phyloP scores from a whole-genome alignment of 2,329 filamentous ascomycete genomes.

The Talaromyces piceae region DNA sequence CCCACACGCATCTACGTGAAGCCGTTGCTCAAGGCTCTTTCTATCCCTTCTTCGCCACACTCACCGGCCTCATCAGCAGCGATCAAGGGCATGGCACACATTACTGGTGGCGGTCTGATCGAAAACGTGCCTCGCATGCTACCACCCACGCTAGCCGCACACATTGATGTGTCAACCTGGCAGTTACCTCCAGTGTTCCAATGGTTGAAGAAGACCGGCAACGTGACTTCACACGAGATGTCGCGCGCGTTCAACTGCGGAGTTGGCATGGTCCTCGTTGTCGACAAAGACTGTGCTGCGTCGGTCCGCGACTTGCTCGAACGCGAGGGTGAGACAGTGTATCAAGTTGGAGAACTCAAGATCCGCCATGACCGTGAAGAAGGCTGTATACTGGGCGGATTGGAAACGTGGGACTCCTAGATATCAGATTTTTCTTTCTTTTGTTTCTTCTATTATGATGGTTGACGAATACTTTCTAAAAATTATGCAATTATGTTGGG shows the following conservation, averaged over 20 bases:
- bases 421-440: neutral
- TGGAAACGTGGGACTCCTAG: conserved; percentile 41
- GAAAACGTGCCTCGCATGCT: conserved; percentile 97
- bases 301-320: conserved; percentile 55
- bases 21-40: conserved; percentile 61
- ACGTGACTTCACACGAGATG: conserved; percentile 71
- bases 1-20: conserved; percentile 94
- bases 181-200: conserved; percentile 68
- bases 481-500: no score
- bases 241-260: conserved; percentile 91
- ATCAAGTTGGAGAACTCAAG: conserved; percentile 64
- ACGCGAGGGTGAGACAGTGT: conserved; percentile 67
- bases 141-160: conserved; percentile 66
- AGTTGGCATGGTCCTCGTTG: conserved; percentile 86
- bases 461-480: no score
- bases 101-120: conserved; percentile 85
- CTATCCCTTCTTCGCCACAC: conserved; percentile 10
- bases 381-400: conserved; percentile 56
- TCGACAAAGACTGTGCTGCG: conserved; percentile 57
- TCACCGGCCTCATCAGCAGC: conserved; percentile 35
- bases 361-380: conserved; percentile 37
- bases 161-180: conserved; percentile 74
- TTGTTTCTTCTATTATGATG: conserved; percentile 1
- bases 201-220: conserved; percentile 70
- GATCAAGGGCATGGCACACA: conserved; percentile 91